Conservation (phyloP, 805 yeast genomes). For the Debaryomyces hansenii region DNA sequence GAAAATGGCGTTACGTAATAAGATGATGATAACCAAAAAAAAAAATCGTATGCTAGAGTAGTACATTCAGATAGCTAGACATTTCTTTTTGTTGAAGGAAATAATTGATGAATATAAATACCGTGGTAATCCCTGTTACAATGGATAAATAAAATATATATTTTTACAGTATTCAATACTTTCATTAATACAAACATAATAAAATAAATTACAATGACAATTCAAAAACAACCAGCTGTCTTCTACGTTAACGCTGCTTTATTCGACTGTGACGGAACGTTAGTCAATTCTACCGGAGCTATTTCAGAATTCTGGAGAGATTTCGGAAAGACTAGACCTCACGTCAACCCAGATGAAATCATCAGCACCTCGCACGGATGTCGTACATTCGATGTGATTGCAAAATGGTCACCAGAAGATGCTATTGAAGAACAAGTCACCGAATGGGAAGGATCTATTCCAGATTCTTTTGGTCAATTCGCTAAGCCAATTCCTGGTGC, state of each 20-base stretch:
- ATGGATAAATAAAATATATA: background rate
- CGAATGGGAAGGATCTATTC: conserved; percentile 67
- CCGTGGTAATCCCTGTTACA: background rate
- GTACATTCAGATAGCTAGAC: background rate
- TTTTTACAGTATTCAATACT: background rate
- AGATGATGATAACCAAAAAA: background rate
- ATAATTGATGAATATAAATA: background rate
- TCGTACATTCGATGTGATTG: conserved; percentile 77
- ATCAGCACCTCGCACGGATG: conserved; percentile 79
- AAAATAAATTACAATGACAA: conserved; percentile 23
- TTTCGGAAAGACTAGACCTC: conserved; percentile 65
- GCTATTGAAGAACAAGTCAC: conserved; percentile 66
- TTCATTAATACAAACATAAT: background rate
- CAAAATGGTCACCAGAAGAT: conserved; percentile 71
- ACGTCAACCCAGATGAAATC: conserved; percentile 67
- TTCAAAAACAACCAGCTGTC: conserved; percentile 42
- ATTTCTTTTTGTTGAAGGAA: background rate
- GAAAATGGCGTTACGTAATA: too few relatives aligned
- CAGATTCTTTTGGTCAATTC: conserved; percentile 67
- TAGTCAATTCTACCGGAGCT: conserved; percentile 80
- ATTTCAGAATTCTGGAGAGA: conserved; percentile 82
- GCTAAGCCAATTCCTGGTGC: conserved; percentile 81
- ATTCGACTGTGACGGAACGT: conserved; percentile 87
- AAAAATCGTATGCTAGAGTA: background rate
- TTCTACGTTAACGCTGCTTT: conserved; percentile 50